phyloP scores from a whole-genome alignment of 805 yeast genomes.

The Candida qinlingensis region DNA sequence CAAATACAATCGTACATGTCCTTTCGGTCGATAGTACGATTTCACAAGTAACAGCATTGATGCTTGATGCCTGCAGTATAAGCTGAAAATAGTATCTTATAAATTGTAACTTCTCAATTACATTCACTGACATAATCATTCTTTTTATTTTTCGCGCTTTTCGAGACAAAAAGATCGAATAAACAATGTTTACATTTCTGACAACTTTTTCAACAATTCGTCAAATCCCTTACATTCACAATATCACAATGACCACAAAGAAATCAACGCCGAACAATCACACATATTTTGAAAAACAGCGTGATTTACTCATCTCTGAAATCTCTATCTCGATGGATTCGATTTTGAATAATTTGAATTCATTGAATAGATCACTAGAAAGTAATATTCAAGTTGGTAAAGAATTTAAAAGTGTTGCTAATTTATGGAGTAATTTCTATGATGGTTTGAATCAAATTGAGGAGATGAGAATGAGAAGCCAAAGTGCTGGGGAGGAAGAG shows the following conservation, averaged over 20 bases:
- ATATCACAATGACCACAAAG: background rate
- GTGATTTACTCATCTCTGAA: slow-evolving; percentile 54
- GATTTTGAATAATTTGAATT: slow-evolving; percentile 57
- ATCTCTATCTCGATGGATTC: slow-evolving; percentile 58
- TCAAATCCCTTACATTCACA: too few relatives aligned
- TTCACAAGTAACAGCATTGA: too few relatives aligned
- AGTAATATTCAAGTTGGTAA: slow-evolving; percentile 68
- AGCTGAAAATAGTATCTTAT: too few relatives aligned
- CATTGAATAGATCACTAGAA: slow-evolving; percentile 62
- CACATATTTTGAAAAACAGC: slow-evolving; percentile 50
- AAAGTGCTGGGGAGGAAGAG: background rate
- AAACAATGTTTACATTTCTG: too few relatives aligned
- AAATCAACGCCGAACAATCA: slow-evolving; percentile 8
- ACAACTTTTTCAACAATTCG: too few relatives aligned
- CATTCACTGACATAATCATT: too few relatives aligned
- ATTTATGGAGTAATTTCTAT: slow-evolving; percentile 67
- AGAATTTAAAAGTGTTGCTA: slow-evolving; percentile 66
- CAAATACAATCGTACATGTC: too few relatives aligned
- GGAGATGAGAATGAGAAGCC: slow-evolving; percentile 12
- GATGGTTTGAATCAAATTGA: slow-evolving; percentile 38
- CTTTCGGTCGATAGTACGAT: too few relatives aligned
- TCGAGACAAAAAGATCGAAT: too few relatives aligned
- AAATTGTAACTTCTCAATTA: too few relatives aligned
- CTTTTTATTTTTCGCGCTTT: too few relatives aligned
- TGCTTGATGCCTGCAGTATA: too few relatives aligned